Evolutionary conservation across 129 eudicot genomes (phyloP).

Genomic region (Apium graveolens): DNA sequence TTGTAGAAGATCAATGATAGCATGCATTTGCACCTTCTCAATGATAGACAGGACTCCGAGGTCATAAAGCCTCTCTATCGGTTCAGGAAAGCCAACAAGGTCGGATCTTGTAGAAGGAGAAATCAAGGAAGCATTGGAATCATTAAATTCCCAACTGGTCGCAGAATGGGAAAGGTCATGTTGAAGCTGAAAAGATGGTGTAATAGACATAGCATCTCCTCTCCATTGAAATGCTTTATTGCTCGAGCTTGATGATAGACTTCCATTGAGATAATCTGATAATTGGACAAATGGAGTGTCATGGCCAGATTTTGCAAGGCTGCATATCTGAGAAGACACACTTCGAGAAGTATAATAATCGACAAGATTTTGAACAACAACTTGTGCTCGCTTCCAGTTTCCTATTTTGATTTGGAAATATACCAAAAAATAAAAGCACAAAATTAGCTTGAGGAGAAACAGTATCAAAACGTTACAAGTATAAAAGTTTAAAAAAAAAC

Average conservation of each 20-base stretch:
- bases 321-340: slow-evolving; percentile 17
- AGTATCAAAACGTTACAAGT: background rate
- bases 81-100: slow-evolving; percentile 36
- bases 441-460: background rate
- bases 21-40: slow-evolving; percentile 66
- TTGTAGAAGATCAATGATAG: slow-evolving; percentile 62
- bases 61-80: slow-evolving; percentile 44
- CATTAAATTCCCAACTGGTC: slow-evolving; percentile 28
- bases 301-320: slow-evolving; percentile 16
- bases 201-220: slow-evolving; percentile 18
- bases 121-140: slow-evolving; percentile 21
- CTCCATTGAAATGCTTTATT: slow-evolving; percentile 49
- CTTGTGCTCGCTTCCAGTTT: slow-evolving; percentile 80
- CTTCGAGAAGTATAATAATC: slow-evolving; percentile 34
- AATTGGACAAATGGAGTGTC: slow-evolving; percentile 41
- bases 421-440: slow-evolving; percentile 1
- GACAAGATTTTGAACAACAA: slow-evolving; percentile 50
- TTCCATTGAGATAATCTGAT: slow-evolving; percentile 72
- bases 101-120: slow-evolving; percentile 47
- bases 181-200: slow-evolving; percentile 37
- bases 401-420: slow-evolving; percentile 31
- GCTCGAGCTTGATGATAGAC: slow-evolving; percentile 22
- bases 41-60: slow-evolving; percentile 26
- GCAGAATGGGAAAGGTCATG: slow-evolving; percentile 27
- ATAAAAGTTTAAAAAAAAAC: slow-evolving; percentile 1